Evolutionary conservation across 108 stramenopile species (phyloP).

Genomic region (Nannochloropsis gaditana): DNA sequence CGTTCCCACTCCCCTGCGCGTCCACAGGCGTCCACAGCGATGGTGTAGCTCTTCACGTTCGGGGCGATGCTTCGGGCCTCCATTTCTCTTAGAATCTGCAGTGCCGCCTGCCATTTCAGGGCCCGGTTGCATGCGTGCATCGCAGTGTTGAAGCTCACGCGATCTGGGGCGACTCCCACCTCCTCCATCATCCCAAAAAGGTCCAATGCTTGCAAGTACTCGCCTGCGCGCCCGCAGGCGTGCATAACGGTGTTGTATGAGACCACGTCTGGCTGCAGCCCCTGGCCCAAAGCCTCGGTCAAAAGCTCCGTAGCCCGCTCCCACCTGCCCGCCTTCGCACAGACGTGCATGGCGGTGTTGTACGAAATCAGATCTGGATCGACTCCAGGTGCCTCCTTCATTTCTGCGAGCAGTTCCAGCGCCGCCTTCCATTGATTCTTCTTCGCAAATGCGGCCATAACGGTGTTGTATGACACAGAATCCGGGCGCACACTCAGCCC

Average conservation of each 20-base stretch:
- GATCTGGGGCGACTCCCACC: slow-evolving; percentile 29
- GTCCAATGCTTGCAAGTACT: slow-evolving; percentile 26
- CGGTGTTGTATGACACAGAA: slow-evolving; percentile 23
- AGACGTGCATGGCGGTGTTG: slow-evolving; percentile 34
- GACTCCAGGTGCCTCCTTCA: slow-evolving; percentile 29
- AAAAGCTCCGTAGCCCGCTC: slow-evolving; percentile 36
- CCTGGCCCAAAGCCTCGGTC: slow-evolving; percentile 25
- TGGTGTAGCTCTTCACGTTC: slow-evolving; percentile 38
- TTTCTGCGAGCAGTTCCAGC: slow-evolving; percentile 33
- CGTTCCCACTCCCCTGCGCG: slow-evolving; percentile 33
- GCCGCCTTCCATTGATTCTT: slow-evolving; percentile 21
- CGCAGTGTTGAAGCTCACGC: slow-evolving; percentile 38
- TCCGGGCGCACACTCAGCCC: neutral
- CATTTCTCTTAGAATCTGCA: slow-evolving; percentile 21
- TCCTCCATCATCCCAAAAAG: slow-evolving; percentile 36
- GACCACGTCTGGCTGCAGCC: slow-evolving; percentile 31
- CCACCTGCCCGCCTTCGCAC: slow-evolving; percentile 35
- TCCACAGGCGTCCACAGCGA: slow-evolving; percentile 36
- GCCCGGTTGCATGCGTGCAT: slow-evolving; percentile 37
- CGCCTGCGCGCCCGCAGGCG: slow-evolving; percentile 34
- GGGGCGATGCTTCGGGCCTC: slow-evolving; percentile 21
- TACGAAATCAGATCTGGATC: slow-evolving; percentile 41
- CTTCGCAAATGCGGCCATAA: slow-evolving; percentile 29
- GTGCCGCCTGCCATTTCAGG: slow-evolving; percentile 25
- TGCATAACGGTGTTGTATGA: slow-evolving; percentile 44